phyloP scores from a whole-genome alignment of 257 asterid genomes.

The Nicotiana undulata region DNA sequence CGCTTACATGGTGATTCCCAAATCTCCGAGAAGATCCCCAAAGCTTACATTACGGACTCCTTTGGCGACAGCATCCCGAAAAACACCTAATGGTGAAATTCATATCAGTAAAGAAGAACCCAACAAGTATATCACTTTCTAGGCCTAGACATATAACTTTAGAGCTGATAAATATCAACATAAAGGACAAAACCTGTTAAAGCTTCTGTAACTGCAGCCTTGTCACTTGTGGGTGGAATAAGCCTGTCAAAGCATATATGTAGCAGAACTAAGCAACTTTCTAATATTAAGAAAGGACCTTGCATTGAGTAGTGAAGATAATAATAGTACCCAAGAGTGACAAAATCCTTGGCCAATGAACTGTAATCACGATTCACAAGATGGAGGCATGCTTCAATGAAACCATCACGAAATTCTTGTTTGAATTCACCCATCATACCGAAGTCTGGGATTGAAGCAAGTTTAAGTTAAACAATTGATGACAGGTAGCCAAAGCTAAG shows the following conservation, averaged over 20 bases:
- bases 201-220: constrained; percentile 78
- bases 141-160: neutral
- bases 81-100: constrained; percentile 54
- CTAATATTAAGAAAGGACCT: neutral
- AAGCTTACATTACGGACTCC: constrained; percentile 86
- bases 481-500: neutral
- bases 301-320: constrained; percentile 14
- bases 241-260: constrained; percentile 46
- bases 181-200: constrained; percentile 59
- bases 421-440: constrained; percentile 99
- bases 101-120: constrained; percentile 9
- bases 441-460: constrained; percentile 46
- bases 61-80: constrained; percentile 69
- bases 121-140: neutral
- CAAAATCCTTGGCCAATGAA: constrained; percentile 83
- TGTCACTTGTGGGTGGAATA: constrained; percentile 89
- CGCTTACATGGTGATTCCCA: constrained; percentile 83
- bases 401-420: constrained; percentile 92
- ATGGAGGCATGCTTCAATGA: constrained; percentile 97
- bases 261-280: constrained; percentile 19
- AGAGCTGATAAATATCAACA: neutral
- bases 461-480: neutral
- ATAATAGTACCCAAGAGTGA: constrained; percentile 80
- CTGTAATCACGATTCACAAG: constrained; percentile 97
- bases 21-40: constrained; percentile 80